Conservation (phyloP, 2,329 filamentous ascomycete species). For the Dryadomyces sulphureus region DNA sequence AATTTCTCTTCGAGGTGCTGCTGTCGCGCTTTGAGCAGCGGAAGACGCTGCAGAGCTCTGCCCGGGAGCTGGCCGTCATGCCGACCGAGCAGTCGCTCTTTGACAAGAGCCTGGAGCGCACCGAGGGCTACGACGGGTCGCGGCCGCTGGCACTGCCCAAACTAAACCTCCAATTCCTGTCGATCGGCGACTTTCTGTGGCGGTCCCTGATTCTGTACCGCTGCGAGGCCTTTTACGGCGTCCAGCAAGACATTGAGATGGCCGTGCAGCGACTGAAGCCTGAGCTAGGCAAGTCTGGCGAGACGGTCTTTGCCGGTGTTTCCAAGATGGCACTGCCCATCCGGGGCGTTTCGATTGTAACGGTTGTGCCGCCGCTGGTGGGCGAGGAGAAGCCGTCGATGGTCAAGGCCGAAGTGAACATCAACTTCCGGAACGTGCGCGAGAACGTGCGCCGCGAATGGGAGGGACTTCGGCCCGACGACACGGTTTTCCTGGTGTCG, state of each 20-base stretch:
- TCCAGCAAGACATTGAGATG: conserved; percentile 79
- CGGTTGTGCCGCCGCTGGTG: conserved; percentile 69
- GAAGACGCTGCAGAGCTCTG: conserved; percentile 67
- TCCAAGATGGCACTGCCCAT: conserved; percentile 89
- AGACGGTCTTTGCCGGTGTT: conserved; percentile 63
- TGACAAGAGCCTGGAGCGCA: conserved; percentile 61
- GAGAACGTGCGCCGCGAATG: conserved; percentile 70
- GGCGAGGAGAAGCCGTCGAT: conserved; percentile 71
- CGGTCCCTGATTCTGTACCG: conserved; percentile 79
- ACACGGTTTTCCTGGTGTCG: conserved; percentile 76
- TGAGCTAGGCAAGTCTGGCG: conserved; percentile 45
- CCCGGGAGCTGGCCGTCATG: conserved; percentile 56
- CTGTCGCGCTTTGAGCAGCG: conserved; percentile 61
- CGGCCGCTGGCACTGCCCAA: conserved; percentile 83
- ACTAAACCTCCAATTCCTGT: conserved; percentile 88
- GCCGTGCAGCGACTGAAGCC: conserved; percentile 68
- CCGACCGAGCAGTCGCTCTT: conserved; percentile 77
- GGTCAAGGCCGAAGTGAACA: conserved; percentile 70
- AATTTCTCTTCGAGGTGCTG: conserved; percentile 56
- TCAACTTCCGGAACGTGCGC: conserved; percentile 70
- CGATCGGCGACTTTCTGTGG: conserved; percentile 94
- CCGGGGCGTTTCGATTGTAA: conserved; percentile 70
- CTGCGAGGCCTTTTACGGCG: conserved; percentile 84
- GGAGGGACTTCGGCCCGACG: conserved; percentile 75
- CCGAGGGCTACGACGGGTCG: conserved; percentile 77